phyloP scores from a whole-genome alignment of 2,329 filamentous ascomycete genomes.

The Nothophaeocryptopus gaeumannii region DNA sequence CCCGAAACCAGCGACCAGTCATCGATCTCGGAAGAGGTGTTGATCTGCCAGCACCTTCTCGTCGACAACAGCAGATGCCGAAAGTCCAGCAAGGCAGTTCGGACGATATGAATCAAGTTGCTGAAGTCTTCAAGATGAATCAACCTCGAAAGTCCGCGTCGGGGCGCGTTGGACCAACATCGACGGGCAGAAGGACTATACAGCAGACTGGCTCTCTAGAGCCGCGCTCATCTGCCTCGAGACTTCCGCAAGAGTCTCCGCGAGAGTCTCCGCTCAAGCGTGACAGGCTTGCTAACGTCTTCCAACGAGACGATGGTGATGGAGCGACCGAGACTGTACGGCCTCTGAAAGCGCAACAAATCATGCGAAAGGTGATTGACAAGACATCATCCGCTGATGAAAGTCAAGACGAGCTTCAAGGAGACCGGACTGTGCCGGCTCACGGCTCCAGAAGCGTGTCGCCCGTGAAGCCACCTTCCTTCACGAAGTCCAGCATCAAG shows the following conservation, averaged over 20 bases:
- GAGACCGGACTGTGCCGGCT: conserved; percentile 2
- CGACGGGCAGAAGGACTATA: background rate
- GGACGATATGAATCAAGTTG: background rate
- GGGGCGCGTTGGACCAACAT: background rate
- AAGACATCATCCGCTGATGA: background rate
- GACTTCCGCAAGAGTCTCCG: too few relatives aligned
- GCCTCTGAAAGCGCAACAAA: background rate
- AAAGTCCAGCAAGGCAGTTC: background rate
- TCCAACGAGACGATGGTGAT: background rate
- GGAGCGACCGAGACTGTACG: background rate
- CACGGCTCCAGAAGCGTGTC: background rate
- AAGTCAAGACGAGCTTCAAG: conserved; percentile 12
- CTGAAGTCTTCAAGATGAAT: background rate
- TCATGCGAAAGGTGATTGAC: background rate
- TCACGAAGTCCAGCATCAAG: background rate
- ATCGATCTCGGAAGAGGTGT: background rate
- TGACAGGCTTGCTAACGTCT: background rate
- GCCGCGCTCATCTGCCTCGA: too few relatives aligned
- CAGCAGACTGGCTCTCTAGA: background rate
- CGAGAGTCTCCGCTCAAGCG: too few relatives aligned
- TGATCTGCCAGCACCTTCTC: background rate
- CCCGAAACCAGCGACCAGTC: background rate
- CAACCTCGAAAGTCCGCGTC: background rate
- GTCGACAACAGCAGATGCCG: background rate
- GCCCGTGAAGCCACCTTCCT: background rate